Conservation (phyloP, 805 yeast genomes). For the Maudiozyma turicensis region DNA sequence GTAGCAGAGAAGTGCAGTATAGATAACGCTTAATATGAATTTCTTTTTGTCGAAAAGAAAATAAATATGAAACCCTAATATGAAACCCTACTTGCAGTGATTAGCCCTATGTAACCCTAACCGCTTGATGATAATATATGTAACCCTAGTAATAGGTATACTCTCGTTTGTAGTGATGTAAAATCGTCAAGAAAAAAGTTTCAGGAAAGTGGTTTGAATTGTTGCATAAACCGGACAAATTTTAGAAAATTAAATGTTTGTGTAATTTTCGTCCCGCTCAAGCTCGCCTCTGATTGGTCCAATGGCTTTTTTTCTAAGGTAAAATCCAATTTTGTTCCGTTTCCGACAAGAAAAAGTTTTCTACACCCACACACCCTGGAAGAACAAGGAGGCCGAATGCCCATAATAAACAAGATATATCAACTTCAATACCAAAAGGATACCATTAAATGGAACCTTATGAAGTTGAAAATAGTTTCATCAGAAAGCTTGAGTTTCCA, state of each 20-base stretch:
- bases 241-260: slow-evolving; percentile 7
- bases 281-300: slow-evolving; percentile 17
- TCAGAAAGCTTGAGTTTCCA: background rate
- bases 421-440: background rate
- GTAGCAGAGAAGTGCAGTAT: too few species aligned
- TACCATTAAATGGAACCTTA: background rate
- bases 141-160: slow-evolving; percentile 2
- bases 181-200: background rate
- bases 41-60: too few species aligned
- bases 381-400: background rate
- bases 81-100: background rate
- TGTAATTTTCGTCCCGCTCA: slow-evolving; percentile 1
- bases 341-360: background rate
- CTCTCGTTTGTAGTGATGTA: background rate
- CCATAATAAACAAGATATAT: background rate
- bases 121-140: background rate
- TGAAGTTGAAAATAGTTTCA: background rate
- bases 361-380: background rate
- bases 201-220: slow-evolving; percentile 4
- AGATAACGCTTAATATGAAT: too few species aligned
- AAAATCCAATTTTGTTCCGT: background rate
- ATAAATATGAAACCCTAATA: background rate
- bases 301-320: slow-evolving; percentile 5
- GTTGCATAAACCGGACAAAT: slow-evolving; percentile 2
- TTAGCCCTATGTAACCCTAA: background rate